Evolutionary conservation across 768 basidiomycete species (phyloP).

Genomic region (Pisolithus orientalis): DNA sequence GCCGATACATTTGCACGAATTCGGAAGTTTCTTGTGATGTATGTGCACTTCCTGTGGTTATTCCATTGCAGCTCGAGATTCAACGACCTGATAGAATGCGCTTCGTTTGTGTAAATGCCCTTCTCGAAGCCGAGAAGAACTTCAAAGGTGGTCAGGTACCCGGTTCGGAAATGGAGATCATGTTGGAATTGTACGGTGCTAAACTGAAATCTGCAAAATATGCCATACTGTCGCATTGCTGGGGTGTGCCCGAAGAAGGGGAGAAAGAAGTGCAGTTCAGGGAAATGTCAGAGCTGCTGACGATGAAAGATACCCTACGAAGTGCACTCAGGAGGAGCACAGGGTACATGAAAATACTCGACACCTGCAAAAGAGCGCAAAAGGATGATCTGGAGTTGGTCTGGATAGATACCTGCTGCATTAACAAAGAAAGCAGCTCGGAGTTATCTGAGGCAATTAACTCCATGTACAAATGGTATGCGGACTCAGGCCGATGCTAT

Average conservation of each 20-base stretch:
- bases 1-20: too few species aligned
- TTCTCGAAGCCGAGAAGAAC: constrained; percentile 13
- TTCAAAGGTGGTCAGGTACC: neutral
- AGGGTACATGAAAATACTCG: constrained; percentile 4
- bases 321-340: neutral
- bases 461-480: constrained; percentile 17
- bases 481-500: constrained; percentile 9
- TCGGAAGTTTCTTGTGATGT: too few species aligned
- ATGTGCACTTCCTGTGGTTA: too few species aligned
- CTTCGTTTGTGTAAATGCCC: too few species aligned
- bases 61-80: too few species aligned
- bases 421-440: constrained; percentile 15
- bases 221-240: constrained; percentile 6
- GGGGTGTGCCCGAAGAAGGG: neutral
- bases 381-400: constrained; percentile 3
- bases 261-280: neutral
- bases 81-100: too few species aligned
- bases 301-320: neutral
- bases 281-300: neutral
- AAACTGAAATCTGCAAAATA: neutral
- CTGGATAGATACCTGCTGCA: constrained; percentile 12
- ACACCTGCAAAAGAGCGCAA: neutral
- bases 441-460: constrained; percentile 15
- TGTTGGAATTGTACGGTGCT: neutral
- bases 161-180: neutral